Percentiles rank a stretch among this genome's conserved stretches.
Conservation (phyloP, 371 early-diverging fungal genomes). For the Batkoa obscura region DNA sequence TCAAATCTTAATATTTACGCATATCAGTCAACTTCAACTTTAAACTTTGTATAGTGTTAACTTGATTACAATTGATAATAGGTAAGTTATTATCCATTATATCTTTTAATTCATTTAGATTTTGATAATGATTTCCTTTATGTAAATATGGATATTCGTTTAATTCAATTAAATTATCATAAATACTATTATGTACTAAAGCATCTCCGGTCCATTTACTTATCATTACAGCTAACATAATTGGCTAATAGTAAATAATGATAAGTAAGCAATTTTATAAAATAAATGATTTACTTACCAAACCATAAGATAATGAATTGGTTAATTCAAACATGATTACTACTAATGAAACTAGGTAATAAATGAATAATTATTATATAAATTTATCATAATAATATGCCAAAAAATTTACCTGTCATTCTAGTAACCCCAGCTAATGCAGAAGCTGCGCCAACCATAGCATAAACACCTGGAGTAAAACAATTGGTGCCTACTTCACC, state of each 20-base stretch:
- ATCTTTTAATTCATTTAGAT: no score
- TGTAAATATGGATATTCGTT: conserved; percentile 51
- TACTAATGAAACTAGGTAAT: conserved; percentile 46
- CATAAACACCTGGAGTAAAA: conserved; percentile 81
- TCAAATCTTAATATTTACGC: no score
- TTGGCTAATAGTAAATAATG: conserved; percentile 17
- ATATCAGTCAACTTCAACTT: no score
- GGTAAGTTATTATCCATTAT: no score
- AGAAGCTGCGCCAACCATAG: conserved; percentile 86
- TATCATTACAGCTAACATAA: conserved; percentile 53
- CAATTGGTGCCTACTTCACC: conserved; percentile 30
- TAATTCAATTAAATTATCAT: conserved; percentile 39
- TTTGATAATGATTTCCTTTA: conserved; percentile 2
- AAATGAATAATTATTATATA: neutral
- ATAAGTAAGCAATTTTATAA: neutral
- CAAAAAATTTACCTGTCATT: conserved; percentile 36
- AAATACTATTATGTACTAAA: conserved; percentile 37
- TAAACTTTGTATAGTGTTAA: no score
- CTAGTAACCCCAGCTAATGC: conserved; percentile 75
- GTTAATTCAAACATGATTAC: conserved; percentile 53
- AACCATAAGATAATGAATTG: conserved; percentile 56
- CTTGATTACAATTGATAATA: no score
- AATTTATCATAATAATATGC: neutral
- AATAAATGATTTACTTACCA: conserved; percentile 12
- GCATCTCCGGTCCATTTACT: conserved; percentile 51